Evolutionary conservation across 2,329 filamentous ascomycete species (phyloP), one percentile per base, ranked within the genome.

Genomic region (Aspergillus tubingensis): DNA sequence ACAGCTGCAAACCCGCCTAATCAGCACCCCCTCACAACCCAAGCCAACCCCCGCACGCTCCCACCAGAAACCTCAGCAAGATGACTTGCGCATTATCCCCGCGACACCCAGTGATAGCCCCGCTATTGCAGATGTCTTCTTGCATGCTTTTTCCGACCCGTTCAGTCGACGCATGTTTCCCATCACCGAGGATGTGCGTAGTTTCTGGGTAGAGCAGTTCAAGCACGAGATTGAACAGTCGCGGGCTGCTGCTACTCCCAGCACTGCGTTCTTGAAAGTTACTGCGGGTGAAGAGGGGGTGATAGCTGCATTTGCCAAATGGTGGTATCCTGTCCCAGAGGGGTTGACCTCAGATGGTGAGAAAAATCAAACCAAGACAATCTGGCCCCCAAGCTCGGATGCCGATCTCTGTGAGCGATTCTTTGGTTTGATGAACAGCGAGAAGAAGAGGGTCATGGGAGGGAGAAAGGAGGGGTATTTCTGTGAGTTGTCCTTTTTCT

Each of bases 141-240:
- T 59, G 27, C n/a, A 38, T 8, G 32, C 56, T 17, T 62, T 62
- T 19, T 53, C 54, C 1, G 54, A 59, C 32, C 27, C 38, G 5
- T 59, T 64, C 49, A 64, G 48, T 50, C 41, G 27, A 5, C 62
- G 62, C 17, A 19, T 64, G 13, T 57, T 60, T 7, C 62, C 59
- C 1, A 27, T 15, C 13, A 62, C 57, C 8, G 41, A 54, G 3
- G 62, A 62, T 7, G 57, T 59, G 5, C 57, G 54, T 1, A 55
- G n/a, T 2, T 64, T 55, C 50, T 54, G 36, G 25, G 39, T 44
- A 1, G 30, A 57, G 10, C 17, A 36, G 11, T 64, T 62, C 51
- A 21, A 7, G 2, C 19, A 5, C 7, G 27, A 47, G 2, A 47
- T 53, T 2, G 57, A 59, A 15, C n/a, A 57, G 5, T 43, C 59